Percentiles rank a stretch among this genome's conserved stretches.
These are phyloP conservation scores for Fraxinus americana DNA, from an alignment of 257 asterid species.

Conservation along the genomic window DNA sequence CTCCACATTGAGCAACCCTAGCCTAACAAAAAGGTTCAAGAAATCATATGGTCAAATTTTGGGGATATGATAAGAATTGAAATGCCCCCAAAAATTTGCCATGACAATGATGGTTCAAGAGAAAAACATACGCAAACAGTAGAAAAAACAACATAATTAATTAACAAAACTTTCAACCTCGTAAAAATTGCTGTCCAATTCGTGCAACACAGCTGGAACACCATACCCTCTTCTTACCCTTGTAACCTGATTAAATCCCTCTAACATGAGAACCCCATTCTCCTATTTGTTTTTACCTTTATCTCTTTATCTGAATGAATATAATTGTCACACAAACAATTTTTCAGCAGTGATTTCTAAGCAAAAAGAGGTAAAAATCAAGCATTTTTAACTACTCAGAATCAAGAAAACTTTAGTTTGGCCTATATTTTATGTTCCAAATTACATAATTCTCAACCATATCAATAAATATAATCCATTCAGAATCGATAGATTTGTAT, in stretches of 20 bases:
- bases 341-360: slow-evolving; percentile 37
- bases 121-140: slow-evolving; percentile 41
- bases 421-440: slow-evolving; percentile 56
- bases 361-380: slow-evolving; percentile 27
- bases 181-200: slow-evolving; percentile 36
- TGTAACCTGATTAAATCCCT: slow-evolving; percentile 27
- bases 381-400: slow-evolving; percentile 20
- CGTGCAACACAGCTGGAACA: slow-evolving; percentile 60
- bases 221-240: slow-evolving; percentile 44
- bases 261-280: slow-evolving; percentile 34
- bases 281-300: slow-evolving; percentile 9
- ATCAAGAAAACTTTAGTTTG: slow-evolving; percentile 24
- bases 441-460: not conserved
- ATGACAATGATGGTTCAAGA: slow-evolving; percentile 49
- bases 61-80: not conserved
- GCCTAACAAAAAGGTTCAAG: slow-evolving; percentile 10
- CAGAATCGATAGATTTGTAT: not conserved
- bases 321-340: slow-evolving; percentile 32
- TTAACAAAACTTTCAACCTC: slow-evolving; percentile 40
- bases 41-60: slow-evolving; percentile 21
- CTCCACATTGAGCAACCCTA: slow-evolving; percentile 20
- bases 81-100: slow-evolving; percentile 22
- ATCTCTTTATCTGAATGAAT: slow-evolving; percentile 24
- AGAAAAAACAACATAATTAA: slow-evolving; percentile 42
- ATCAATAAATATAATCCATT: not conserved